phyloP scores from a whole-genome alignment of 1,139 yeast species.

The Tardiomyces blankii region DNA sequence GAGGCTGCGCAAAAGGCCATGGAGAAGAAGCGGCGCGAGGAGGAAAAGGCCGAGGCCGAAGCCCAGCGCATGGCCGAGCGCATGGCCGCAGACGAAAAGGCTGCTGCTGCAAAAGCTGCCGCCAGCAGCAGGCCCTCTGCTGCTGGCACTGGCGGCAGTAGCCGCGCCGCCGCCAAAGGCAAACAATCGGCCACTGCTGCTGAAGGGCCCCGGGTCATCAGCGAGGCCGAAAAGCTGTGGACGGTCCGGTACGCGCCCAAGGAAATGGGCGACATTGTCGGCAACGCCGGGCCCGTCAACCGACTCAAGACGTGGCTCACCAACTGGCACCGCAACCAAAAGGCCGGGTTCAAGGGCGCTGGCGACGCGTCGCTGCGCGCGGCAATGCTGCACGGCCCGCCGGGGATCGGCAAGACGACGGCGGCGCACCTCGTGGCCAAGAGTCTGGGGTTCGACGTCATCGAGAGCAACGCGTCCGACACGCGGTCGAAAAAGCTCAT shows the following conservation, averaged over 20 bases:
- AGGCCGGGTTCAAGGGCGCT: conserved; percentile 42
- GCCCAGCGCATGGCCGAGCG: conserved; percentile 31
- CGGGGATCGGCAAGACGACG: conserved; percentile 95
- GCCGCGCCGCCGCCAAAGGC: too few species aligned
- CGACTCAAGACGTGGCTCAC: conserved; percentile 62
- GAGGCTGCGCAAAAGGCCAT: conserved; percentile 64
- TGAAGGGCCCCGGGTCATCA: conserved; percentile 8
- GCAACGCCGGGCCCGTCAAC: conserved; percentile 69
- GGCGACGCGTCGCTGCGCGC: conserved; percentile 58
- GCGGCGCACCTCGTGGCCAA: conserved; percentile 79
- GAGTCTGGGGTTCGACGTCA: conserved; percentile 67
- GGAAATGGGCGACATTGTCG: conserved; percentile 66
- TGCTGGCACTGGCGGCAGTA: too few species aligned
- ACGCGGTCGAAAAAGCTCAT: conserved; percentile 75
- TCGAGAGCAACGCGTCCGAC: conserved; percentile 90
- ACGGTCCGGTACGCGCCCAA: conserved; percentile 89
- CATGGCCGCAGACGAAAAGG: conserved; percentile 3
- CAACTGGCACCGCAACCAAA: conserved; percentile 59
- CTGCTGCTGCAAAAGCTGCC: conserved; percentile 4
- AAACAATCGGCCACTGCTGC: conserved; percentile 35
- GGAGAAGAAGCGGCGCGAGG: conserved; percentile 58
- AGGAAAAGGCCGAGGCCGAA: conserved; percentile 41
- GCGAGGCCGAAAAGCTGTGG: conserved; percentile 43
- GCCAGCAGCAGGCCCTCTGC: conserved; percentile 1
- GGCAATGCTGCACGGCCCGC: conserved; percentile 81